Base-by-base conservation (phyloP, 768 basidiomycete genomes). In the Amanita pseudoporphyria region DNA sequence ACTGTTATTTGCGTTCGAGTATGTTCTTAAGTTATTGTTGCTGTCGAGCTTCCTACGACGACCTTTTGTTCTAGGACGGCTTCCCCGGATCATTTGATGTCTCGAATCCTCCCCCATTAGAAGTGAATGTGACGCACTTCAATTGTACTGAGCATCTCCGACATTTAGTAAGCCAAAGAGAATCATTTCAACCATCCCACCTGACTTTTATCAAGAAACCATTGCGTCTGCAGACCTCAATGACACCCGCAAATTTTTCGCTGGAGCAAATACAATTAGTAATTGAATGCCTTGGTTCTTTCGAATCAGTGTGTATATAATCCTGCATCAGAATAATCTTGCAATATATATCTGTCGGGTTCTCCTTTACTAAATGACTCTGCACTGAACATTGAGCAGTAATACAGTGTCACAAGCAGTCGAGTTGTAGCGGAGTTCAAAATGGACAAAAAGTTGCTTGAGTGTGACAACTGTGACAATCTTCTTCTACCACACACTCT, bases 1-100 rank as follows among this genome's bases (percentile, higher is more conserved):
- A 69, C 76, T 9, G 68, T 68, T 44, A 76, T 62, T 41, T 68
- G 60, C 52, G 60, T 60, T 56, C 74, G 73, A 14, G 54, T 22
- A 37, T 31, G 21, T 45, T 37, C 13, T 21, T 24, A 22, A 50
- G 32, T 40, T 37, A 16, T 42, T 6, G 43, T 26, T 33, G 13
- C 45, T 18, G 26, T 14, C 22, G n/a, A n/a, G n/a, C n/a, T 32
- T 32, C 30, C 40, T 44, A 12, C 10, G 21, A 14, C 10, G 18
- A 9, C 19, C 9, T 47, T 24, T 16, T 41, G 14, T 41, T 31
- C 33, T 44, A 35, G 46, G 37, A 24, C 13, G 60, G 50, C 4
- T 54, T 56, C 14, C 30, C 44, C 3, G 61, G 57, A 7, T 56
- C 61, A 47, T 45, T 62, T 9, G 61, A 67, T 43, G 52, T 56